A percentile compares a stretch with the other conserved stretches of the same genome.
Conservation (phyloP, 148 eudicot genomes). For the Tetragonia tetragonoides region DNA sequence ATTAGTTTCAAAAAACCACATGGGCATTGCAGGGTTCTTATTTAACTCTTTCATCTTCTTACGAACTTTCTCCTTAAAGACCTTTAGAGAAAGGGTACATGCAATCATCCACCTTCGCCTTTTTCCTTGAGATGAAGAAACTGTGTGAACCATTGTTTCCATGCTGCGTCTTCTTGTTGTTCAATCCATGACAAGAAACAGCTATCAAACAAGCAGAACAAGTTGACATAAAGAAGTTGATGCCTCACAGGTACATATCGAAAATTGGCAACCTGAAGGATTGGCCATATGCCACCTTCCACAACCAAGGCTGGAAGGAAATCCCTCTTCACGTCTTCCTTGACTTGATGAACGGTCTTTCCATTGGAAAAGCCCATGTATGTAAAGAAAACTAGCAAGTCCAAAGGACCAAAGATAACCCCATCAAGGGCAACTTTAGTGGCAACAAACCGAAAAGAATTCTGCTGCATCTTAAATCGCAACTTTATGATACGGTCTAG, state of each 20-base stretch:
- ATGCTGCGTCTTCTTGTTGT: conserved; percentile 87
- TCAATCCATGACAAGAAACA: conserved; percentile 94
- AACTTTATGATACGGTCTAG: conserved; percentile 63
- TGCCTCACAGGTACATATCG: conserved; percentile 81
- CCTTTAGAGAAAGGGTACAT: not conserved
- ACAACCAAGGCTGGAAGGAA: conserved; percentile 72
- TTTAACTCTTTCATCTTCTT: not conserved
- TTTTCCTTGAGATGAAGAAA: conserved; percentile 43
- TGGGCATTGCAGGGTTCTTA: conserved; percentile 1
- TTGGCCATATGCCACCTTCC: conserved; percentile 93
- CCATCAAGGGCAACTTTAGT: conserved; percentile 89
- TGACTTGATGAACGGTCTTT: conserved; percentile 62
- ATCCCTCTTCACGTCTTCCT: conserved; percentile 85
- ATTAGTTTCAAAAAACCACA: conserved; percentile 14
- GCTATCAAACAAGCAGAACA: conserved; percentile 94
- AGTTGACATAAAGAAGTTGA: conserved; percentile 91
- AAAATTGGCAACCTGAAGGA: conserved; percentile 90
- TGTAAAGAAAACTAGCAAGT: conserved; percentile 83
- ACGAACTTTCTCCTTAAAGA: not conserved
- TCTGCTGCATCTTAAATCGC: conserved; percentile 54
- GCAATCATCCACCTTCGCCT: conserved; percentile 45
- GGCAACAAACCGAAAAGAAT: conserved; percentile 72
- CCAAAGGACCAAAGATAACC: conserved; percentile 85
- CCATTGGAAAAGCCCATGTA: conserved; percentile 92
- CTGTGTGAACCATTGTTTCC: conserved; percentile 78